Evolutionary conservation across 2,329 filamentous ascomycete genomes (phyloP), one percentile per base, ranked within the genome.

Genomic region (Sporothrix pallida): DNA sequence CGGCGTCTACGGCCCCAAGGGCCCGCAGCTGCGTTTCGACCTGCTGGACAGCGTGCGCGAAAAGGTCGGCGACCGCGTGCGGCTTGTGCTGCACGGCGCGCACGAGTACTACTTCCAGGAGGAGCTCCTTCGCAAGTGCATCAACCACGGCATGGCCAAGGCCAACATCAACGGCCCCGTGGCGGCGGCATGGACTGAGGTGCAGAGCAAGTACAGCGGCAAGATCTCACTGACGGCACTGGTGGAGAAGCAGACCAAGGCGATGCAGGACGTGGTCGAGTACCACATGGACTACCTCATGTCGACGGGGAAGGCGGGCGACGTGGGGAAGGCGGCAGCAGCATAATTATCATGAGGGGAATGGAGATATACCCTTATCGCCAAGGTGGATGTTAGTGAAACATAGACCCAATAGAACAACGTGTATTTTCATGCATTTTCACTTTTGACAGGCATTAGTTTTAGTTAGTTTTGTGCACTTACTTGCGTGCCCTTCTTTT

Each of bases 1-100:
- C 81, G 92, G 92, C 5, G 88, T 90, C 77, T 93, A 94, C 80
- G 91, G 91, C 0, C 86, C 88, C 0, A 82, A 87, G 17, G 91
- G 91, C 0, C 88, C 90, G 26, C 84, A 86, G 79, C 80, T 92
- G n/a, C 90, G 92, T 78, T 91, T 88, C 79, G 87, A 83, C 31
- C 79, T 83, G 2, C 81, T 88, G 3, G 79, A 82, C n/a, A 80
- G 77, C 26, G 85, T 87, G 77, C 82, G 83, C 76, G 78, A 78
- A 67, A 80, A 80, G 7, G 84, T 86, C 6, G 83, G 84, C 69
- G 83, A 85, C 76, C 78, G 81, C 20, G 85, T 86, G 62, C 79
- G 82, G 62, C 79, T 87, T 4, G 85, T 86, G 7, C 81, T 86
- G 71, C 85, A 87, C 78, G 85, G 85, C 54, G 83, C 84, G 26